These are phyloP conservation scores for Funneliformis caledonium DNA, from an alignment of 371 early-diverging fungal species.

Conservation along the genomic window DNA sequence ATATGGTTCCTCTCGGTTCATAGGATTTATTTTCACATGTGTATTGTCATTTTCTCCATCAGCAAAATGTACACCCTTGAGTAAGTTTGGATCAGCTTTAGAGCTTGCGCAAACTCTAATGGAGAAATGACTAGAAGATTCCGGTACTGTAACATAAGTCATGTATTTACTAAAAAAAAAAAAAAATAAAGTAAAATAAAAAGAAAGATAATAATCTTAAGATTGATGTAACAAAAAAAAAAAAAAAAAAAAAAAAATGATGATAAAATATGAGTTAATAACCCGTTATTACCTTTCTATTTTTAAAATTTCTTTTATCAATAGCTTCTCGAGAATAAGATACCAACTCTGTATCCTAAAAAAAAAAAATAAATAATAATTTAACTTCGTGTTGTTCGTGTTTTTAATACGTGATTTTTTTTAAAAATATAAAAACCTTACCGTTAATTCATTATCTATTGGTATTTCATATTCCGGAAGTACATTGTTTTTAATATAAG, in stretches of 20 bases:
- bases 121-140: neutral
- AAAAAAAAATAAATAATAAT: neutral
- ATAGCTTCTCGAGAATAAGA: too few relatives aligned
- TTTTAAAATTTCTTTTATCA: too few relatives aligned
- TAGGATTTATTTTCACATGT: neutral
- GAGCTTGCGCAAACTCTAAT: neutral
- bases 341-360: neutral
- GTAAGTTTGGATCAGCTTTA: neutral
- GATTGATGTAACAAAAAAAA: neutral
- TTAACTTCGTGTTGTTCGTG: neutral
- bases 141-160: neutral
- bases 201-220: neutral
- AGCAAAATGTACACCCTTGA: neutral
- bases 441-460: neutral
- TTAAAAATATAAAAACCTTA: neutral
- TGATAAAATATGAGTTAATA: too few relatives aligned
- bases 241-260: neutral
- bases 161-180: neutral
- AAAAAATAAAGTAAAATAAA: neutral
- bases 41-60: conserved; percentile 10
- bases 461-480: neutral
- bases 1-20: neutral
- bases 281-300: too few relatives aligned
- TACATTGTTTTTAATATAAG: neutral
- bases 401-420: neutral